Conservation (phyloP, 2,329 filamentous ascomycete genomes). For the Ascochyta clinopodiicola region DNA sequence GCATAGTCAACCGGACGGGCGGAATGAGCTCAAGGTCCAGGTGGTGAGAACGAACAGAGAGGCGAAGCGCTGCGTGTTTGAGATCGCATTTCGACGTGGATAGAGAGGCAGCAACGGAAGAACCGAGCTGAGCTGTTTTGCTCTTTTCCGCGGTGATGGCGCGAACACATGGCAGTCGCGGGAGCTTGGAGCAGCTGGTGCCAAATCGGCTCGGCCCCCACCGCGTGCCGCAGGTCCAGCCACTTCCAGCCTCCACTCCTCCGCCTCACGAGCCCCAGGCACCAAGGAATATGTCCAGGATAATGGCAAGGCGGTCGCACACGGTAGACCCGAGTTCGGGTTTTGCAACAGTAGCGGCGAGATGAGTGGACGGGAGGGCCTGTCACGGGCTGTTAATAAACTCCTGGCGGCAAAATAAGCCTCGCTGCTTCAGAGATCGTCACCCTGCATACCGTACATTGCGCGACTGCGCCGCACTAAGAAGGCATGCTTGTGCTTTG, state of each 20-base stretch:
- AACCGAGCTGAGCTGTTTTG: background rate
- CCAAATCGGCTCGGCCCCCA: slow-evolving; percentile 3
- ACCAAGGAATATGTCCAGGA: slow-evolving; percentile 4
- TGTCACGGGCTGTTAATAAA: slow-evolving; percentile 17
- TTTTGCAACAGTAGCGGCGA: slow-evolving; percentile 10
- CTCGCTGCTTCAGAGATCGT: slow-evolving; percentile 18
- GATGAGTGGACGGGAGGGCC: slow-evolving; percentile 10
- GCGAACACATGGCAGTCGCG: background rate
- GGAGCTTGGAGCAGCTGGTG: slow-evolving; percentile 2
- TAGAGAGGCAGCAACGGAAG: background rate
- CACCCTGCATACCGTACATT: slow-evolving; percentile 14
- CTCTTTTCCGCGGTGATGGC: background rate
- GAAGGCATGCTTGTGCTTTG: slow-evolving; percentile 7
- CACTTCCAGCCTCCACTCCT: slow-evolving; percentile 6
- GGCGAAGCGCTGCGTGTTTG: background rate
- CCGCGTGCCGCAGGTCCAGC: slow-evolving; percentile 9
- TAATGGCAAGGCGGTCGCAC: slow-evolving; percentile 6
- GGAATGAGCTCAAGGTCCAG: background rate
- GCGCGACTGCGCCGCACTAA: slow-evolving; percentile 20
- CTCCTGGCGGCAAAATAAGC: slow-evolving; percentile 21
- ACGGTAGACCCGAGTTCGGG: slow-evolving; percentile 7
- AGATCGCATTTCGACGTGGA: background rate
- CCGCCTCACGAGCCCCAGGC: slow-evolving; percentile 10
- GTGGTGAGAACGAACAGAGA: too few relatives aligned
- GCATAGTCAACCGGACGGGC: background rate